Base-by-base conservation (phyloP, 2,329 filamentous ascomycete species). In the Biscogniauxia sp. region DNA sequence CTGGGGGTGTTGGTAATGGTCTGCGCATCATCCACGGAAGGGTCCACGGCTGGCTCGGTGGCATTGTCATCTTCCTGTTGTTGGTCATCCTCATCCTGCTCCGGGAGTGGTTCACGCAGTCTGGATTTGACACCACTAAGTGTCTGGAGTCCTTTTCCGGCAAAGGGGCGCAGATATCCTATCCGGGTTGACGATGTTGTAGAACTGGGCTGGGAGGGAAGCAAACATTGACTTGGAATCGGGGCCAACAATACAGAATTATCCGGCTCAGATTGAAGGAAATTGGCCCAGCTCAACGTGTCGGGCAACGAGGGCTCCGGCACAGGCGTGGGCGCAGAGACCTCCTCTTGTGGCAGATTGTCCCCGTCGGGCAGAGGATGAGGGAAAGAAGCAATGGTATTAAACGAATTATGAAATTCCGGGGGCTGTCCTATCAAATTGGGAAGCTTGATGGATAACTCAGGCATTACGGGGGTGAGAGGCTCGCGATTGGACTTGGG, bases 61-160 rank as follows among this genome's bases (percentile, higher is more conserved):
- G 61, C 57, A 53, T 67, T 60, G n/a, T 68, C 63, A 59, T 70
- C 58, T 15, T 57, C 66, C 11, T 61, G 63, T 25, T 55, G 55
- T n/a, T 26, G 13, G n/a, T 25, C 52, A 26, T 69, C 66, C 54
- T 71, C 69, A 17, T 68, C 60, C 45, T 69, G 71, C 49, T 74
- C 72, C 56, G 71, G 69, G 7, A 74, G 67, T n/a, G 74, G 71
- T 53, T 73, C 68, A n/a, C 66, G 66, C 8, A 70, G 58, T 55
- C 70, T 76, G n/a, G 70, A 62, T 59, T 67, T 70, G 54, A 73
- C 75, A 73, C 76, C 74, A 72, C 76, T 78, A 41, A 86, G 78
- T 67, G 84, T 86, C 54, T 83, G 74, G 2, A 86, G 75, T 28
- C 84, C 84, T 61, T 79, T 83, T 1, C 84, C 84, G 9, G 78